Evolutionary conservation across 148 eudicot species (phyloP), one percentile per base, ranked within the genome.

Genomic region (Silene conica): DNA sequence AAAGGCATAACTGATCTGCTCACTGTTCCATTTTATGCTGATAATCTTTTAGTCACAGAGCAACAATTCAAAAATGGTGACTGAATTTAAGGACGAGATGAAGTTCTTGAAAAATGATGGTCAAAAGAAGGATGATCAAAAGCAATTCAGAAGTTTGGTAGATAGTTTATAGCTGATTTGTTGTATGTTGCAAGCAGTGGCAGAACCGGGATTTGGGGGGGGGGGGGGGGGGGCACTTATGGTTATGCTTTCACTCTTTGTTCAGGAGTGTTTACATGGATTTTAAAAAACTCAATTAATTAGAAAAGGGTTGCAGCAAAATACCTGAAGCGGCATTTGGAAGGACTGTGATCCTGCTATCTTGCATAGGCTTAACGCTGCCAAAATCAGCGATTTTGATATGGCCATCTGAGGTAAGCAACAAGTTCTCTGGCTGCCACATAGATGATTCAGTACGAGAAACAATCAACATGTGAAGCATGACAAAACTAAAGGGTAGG

Each of bases 371-470:
- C 89, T 95, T 95, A 70, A 95, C 97, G 60, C 99, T 95, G 58
- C 99, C 99, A 77, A 95, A 95, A 79, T 95, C 99, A 34, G 97
- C 99, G 82, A 95, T 85, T 81, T 95, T 95, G 72, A 95, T 95
- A 83, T 92, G 99, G 26, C 99, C 99, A 78, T 92, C 97, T 72
- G 92, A 68, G 74, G 87, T 89, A 79, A 95, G 99, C 72, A 95
- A 83, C 81, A 95, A 80, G 84, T 95, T 95, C 86, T 95, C 99
- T 67, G 99, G 99, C 99, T 95, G 97, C 74, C 82, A 80, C 70
- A 77, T 22, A 77, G 61, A 76, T 43, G 69, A 43, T 34, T 82
- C 73, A 85, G 79, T 18, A 78, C 70, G 63, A 34, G 11, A 67
- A 38, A 68, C 55, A 13, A 67, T 43, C 50, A 50, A 6, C 9